phyloP scores from a whole-genome alignment of 2,329 filamentous ascomycete species.

The Rhinocladiella mackenziei region DNA sequence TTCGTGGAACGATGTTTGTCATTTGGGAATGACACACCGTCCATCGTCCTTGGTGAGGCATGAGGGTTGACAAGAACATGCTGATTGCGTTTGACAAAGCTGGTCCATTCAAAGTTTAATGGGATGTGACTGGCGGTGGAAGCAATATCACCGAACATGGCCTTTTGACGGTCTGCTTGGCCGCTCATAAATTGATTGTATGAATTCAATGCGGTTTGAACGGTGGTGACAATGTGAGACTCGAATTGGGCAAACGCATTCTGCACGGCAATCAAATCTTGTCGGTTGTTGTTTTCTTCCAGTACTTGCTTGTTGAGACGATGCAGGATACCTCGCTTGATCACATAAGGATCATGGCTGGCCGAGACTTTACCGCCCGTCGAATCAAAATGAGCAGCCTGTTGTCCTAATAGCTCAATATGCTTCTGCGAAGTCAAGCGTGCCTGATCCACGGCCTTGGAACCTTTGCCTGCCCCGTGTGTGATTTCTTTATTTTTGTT shows the following conservation, averaged over 20 bases:
- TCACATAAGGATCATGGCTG: conserved; percentile 78
- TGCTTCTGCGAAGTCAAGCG: conserved; percentile 86
- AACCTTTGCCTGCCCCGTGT: conserved; percentile 73
- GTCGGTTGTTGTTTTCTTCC: conserved; percentile 88
- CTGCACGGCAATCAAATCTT: conserved; percentile 89
- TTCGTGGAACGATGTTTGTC: conserved; percentile 76
- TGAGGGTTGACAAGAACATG: conserved; percentile 73
- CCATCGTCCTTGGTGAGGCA: conserved; percentile 67
- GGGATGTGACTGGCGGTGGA: conserved; percentile 71
- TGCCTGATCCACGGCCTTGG: conserved; percentile 88
- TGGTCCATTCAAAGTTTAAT: conserved; percentile 84
- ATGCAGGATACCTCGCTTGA: conserved; percentile 76
- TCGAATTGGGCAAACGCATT: conserved; percentile 86
- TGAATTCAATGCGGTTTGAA: conserved; percentile 77
- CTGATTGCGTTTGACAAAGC: conserved; percentile 69
- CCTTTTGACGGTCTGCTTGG: conserved; percentile 75
- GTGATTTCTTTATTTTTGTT: conserved; percentile 87
- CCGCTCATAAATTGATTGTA: conserved; percentile 77
- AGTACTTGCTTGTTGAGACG: conserved; percentile 84
- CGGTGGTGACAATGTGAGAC: conserved; percentile 72
- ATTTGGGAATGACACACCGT: conserved; percentile 79
- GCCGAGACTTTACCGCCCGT: conserved; percentile 67
- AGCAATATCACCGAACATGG: conserved; percentile 80
- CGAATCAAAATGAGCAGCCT: conserved; percentile 75
- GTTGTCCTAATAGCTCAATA: conserved; percentile 86